Percentiles rank a stretch among this genome's conserved stretches.
These are phyloP conservation scores for Fragaria nilgerrensis DNA, from an alignment of 306 rosid genomes.

Conservation along the genomic window DNA sequence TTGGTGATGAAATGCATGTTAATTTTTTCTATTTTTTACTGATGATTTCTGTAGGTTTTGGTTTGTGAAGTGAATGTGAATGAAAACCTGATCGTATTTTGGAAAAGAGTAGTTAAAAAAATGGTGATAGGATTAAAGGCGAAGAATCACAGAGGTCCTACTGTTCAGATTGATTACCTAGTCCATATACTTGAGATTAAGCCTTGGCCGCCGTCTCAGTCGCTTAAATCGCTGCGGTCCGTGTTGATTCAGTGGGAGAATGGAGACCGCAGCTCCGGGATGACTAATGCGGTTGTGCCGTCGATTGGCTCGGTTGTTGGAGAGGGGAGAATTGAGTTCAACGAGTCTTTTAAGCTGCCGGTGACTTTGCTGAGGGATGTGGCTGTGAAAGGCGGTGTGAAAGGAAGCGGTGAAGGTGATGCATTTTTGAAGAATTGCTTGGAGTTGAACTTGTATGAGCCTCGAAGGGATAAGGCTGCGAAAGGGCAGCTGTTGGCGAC, in stretches of 20 bases:
- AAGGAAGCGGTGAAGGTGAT: constrained; percentile 49
- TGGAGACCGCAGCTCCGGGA: constrained; percentile 76
- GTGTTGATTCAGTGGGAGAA: constrained; percentile 93
- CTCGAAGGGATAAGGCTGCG: constrained; percentile 71
- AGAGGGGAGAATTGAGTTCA: constrained; percentile 83
- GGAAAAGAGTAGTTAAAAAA: constrained; percentile 20
- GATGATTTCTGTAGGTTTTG: constrained; percentile 13
- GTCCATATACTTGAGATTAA: constrained; percentile 77
- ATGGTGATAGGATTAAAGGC: constrained; percentile 75
- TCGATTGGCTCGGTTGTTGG: constrained; percentile 60
- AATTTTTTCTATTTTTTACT: neutral
- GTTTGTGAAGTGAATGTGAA: constrained; percentile 26
- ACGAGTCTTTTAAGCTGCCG: constrained; percentile 69
- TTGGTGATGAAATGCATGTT: neutral
- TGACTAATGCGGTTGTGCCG: constrained; percentile 68
- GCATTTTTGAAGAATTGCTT: constrained; percentile 72
- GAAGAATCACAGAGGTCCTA: constrained; percentile 56
- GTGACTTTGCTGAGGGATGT: constrained; percentile 66
- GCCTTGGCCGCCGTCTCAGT: constrained; percentile 97
- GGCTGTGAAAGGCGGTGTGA: constrained; percentile 56
- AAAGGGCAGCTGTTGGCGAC: constrained; percentile 87
- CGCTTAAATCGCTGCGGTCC: constrained; percentile 66
- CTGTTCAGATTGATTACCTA: constrained; percentile 54
- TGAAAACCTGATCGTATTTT: neutral
- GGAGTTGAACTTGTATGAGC: constrained; percentile 79